Base-by-base conservation (phyloP, 768 basidiomycete genomes). In the Multifurca ochricompacta region DNA sequence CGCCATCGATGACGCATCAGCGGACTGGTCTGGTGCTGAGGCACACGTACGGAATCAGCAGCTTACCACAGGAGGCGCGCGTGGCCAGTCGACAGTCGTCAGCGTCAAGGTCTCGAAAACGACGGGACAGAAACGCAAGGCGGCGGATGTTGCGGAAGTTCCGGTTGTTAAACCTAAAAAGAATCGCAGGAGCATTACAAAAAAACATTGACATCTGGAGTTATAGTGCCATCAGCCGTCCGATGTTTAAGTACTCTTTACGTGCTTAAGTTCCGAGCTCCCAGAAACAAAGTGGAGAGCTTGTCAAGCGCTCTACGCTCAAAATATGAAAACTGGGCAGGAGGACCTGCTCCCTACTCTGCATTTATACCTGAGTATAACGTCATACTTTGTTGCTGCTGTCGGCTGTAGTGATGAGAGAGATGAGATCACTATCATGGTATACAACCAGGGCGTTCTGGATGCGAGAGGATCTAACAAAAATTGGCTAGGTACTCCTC, bases 1-100 rank as follows among this genome's bases (percentile, higher is more conserved):
- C 65, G 83, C 85, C 25, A 92, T 97, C 61, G 77, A 87, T 61
- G 81, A 84, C 61, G 67, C 72, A 0, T 72, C 77, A 14, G 71
- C 78, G 27, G 89, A 95, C 66, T 95, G 91, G 87, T 73, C 75
- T 34, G 68, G 69, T 25, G 91, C 87, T 4, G 85, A 91, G 65
- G 72, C 76, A 19, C 89, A 92, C 66, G 81, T 93, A 45, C 65
- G 80, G 14, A 68, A 71, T 50, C 56, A 45, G 40, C 56, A 45
- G 40, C 70, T 68, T 21, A 74, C 69, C 18, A 3, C 69, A 65
- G 35, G 35, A n/a, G 44, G 28, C 9, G 48, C 35, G 16, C 65
- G 54, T 14, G 77, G 75, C 31, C 80, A 77, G 51, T 79, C 83
- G 30, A 85, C 84, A 1, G 79, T 93, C 13, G 78, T 95, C 40